Evolutionary conservation across 2,329 filamentous ascomycete genomes (phyloP).

Genomic region (Trichoderma sp.): DNA sequence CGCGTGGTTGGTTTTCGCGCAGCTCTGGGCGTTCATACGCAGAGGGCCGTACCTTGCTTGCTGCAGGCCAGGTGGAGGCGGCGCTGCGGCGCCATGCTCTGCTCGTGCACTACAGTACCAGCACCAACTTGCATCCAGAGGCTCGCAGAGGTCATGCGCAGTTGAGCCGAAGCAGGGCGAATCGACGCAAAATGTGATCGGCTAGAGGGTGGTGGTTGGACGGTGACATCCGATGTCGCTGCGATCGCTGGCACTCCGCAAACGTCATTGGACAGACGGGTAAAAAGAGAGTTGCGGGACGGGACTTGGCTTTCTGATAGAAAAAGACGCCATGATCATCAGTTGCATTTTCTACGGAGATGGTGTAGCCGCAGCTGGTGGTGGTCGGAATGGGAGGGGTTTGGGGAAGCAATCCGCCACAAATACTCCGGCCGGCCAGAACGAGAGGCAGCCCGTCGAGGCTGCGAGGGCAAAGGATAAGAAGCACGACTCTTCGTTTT

Average conservation of each 20-base stretch:
- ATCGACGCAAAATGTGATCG: conserved; percentile 10
- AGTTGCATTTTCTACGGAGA: neutral
- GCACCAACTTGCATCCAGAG: neutral
- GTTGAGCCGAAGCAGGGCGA: conserved; percentile 23
- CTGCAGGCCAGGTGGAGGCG: conserved; percentile 25
- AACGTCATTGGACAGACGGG: conserved; percentile 19
- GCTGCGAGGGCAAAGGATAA: neutral
- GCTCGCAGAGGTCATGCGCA: conserved; percentile 15
- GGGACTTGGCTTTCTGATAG: conserved; percentile 14
- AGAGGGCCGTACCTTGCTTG: conserved; percentile 20
- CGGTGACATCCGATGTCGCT: conserved; percentile 24
- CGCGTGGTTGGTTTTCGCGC: conserved; percentile 1
- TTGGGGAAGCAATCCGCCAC: conserved; percentile 11
- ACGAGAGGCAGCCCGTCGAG: neutral
- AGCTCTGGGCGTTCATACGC: neutral
- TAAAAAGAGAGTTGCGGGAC: conserved; percentile 27
- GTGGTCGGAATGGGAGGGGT: conserved; percentile 1
- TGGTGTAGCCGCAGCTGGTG: neutral
- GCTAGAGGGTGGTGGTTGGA: conserved; percentile 19
- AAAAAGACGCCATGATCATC: conserved; percentile 16
- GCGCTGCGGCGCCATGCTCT: conserved; percentile 11
- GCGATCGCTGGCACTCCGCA: neutral
- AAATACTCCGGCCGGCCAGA: conserved; percentile 6
- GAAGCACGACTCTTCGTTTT: neutral
- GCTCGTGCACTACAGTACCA: neutral